Evolutionary conservation across 768 basidiomycete genomes (phyloP), one percentile per base, ranked within the genome.

Genomic region (Infundibulicybe gibba): DNA sequence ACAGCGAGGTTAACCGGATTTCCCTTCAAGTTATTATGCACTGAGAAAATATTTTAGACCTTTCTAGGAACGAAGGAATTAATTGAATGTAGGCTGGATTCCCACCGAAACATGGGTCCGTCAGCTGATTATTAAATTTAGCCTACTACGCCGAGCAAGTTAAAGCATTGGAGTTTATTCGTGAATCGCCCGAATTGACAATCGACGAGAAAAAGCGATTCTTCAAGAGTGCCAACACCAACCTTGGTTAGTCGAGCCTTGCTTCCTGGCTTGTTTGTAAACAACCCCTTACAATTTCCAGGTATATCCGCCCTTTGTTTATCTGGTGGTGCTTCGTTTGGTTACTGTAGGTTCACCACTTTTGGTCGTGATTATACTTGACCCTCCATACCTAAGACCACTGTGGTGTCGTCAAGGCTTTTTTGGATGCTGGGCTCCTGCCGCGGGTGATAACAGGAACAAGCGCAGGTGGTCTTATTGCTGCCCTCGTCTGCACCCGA

Each of bases 391-490:
- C 3, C 11, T 10, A 57, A 92, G 86, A 93, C 62, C 90, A 93
- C 60, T 80, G 88, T 59, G 95, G 95, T 6, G 90, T 97, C 15
- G 82, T 94, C 40, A 90, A 88, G 58, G 97, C 94, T 1, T 88
- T 99, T 57, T 68, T 97, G 3, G 92, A 98, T 55, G 83, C 87
- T 9, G 78, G 81, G 14, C 69, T 97, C 3, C 70, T 98, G 12
- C 97, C 97, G 14, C 80, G 92, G 31, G 94, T 99, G 3, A 83
- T 98, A 49, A 90, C 94, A 9, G 95, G 95, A 11, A 97, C 95
- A 5, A 92, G 89, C 32, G 95, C 95, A 1, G 95, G 95, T 3
- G 94, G 89, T 8, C 77, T 97, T 8, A 72, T 92, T 42, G 72
- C 82, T 32, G 77, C 80, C 2, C 68, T 99, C 32, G 76, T 82